Evolutionary conservation across 2,329 filamentous ascomycete species (phyloP), one percentile per base, ranked within the genome.

Genomic region (Calycina marina): DNA sequence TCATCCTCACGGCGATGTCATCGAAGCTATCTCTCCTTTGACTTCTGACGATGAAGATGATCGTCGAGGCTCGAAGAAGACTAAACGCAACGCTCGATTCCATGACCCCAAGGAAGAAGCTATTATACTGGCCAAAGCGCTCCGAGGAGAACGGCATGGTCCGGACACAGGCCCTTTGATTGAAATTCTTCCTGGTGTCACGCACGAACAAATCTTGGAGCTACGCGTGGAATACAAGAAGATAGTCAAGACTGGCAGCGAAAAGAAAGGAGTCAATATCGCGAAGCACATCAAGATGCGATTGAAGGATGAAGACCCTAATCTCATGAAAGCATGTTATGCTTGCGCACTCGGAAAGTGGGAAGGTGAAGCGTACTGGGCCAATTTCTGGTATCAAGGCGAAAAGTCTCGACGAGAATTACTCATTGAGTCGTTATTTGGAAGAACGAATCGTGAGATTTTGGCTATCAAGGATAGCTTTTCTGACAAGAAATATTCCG

Each of bases 311-410:
- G 69, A 75, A 45, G 67, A 78, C 33, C 65, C 75, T 4, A 76
- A 72, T 45, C 76, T 96, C 43, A 88, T 86, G 58, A 96, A 96
- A 58, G 80, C 81, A 5, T 85, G 79, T 49, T 94, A 96, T 54
- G 75, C 86, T 3, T 86, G 83, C 2, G 85, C 88, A 0, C 69
- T 96, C 0, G 90, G 90, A 6, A 69, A 70, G 32, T 96, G 85
- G 77, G 90, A 94, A 59, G 78, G 76, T 45, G 90, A 98, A 55
- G 83, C 84, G 0, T 93, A 93, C 63, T 98, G 90, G 86, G 85
- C 88, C 38, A 96, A 94, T 55, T 93, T 84, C 56, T 96, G 85
- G 77, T 96, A 94, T 58, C 88, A 94, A 52, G 77, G 77, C 22
- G 80, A 88, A 55, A 81, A 77, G 47, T 82, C 77, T 5, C 70